A percentile compares a stretch with the other conserved stretches of the same genome.
These are phyloP conservation scores for Boletus pseudo-olivaceus DNA, from an alignment of 768 basidiomycete species.

Conservation along the genomic window DNA sequence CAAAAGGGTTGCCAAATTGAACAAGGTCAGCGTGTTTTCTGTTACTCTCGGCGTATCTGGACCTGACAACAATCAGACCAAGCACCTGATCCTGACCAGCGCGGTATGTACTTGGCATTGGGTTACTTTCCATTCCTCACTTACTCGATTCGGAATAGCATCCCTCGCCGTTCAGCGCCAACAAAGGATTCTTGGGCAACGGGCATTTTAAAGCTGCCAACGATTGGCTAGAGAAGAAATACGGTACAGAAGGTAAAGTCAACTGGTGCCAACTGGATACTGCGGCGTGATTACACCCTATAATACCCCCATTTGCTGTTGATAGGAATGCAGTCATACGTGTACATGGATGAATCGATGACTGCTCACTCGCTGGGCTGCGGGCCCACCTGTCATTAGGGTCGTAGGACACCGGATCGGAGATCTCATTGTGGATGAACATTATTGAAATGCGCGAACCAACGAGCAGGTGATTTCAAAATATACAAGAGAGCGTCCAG, in stretches of 20 bases:
- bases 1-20: constrained; percentile 75
- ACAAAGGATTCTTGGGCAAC: constrained; percentile 82
- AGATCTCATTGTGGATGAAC: constrained; percentile 15
- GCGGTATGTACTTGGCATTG: constrained; percentile 48
- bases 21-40: constrained; percentile 48
- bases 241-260: constrained; percentile 69
- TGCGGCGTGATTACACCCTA: constrained; percentile 15
- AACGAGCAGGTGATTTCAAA: constrained; percentile 7
- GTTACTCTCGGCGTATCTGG: constrained; percentile 11
- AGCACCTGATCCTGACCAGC: constrained; percentile 76
- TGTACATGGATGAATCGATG: constrained; percentile 19
- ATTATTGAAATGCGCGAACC: constrained; percentile 28
- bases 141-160: constrained; percentile 51
- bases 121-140: constrained; percentile 19
- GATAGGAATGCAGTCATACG: constrained; percentile 22
- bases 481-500: not conserved
- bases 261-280: constrained; percentile 61
- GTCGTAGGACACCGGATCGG: constrained; percentile 14
- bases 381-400: constrained; percentile 12
- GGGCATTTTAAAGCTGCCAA: constrained; percentile 86
- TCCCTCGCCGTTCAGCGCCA: constrained; percentile 78
- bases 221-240: constrained; percentile 77
- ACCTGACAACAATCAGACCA: constrained; percentile 45
- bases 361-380: constrained; percentile 19
- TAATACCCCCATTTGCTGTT: constrained; percentile 24